These are phyloP conservation scores for Cyberlindnera petersonii DNA, from an alignment of 805 yeast genomes.

Conservation along the genomic window DNA sequence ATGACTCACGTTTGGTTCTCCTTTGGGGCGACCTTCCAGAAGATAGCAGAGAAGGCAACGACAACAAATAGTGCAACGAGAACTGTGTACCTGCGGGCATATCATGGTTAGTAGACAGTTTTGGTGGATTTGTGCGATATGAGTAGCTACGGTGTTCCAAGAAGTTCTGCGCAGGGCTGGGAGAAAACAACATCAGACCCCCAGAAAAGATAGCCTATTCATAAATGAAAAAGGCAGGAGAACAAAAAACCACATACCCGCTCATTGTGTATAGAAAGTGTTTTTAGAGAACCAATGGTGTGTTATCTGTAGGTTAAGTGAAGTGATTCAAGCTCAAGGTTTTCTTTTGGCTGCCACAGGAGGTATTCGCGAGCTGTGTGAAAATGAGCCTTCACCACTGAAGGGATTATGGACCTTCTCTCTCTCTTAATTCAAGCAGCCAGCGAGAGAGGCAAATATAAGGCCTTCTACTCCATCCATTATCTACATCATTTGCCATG, in stretches of 20 bases:
- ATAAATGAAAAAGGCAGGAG: not conserved
- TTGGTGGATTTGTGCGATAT: constrained; percentile 3
- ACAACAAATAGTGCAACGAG: constrained; percentile 10
- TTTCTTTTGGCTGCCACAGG: constrained; percentile 11
- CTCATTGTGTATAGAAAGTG: constrained; percentile 5
- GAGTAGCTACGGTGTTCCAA: too few species aligned
- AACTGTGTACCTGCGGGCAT: constrained; percentile 15
- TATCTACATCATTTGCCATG: too few species aligned
- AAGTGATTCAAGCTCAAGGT: not conserved
- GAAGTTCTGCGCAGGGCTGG: not conserved
- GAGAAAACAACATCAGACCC: not conserved
- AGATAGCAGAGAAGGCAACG: constrained; percentile 50
- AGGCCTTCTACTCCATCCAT: too few species aligned
- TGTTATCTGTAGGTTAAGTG: not conserved
- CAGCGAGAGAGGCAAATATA: too few species aligned
- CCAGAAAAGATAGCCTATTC: not conserved
- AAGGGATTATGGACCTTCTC: too few species aligned
- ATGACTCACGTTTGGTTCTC: constrained; percentile 55
- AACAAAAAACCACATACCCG: constrained; percentile 8
- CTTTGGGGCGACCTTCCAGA: constrained; percentile 87
- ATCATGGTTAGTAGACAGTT: too few species aligned
- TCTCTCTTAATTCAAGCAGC: too few species aligned
- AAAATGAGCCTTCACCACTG: too few species aligned
- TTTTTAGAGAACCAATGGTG: not conserved
- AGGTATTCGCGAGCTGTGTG: constrained; percentile 2